A percentile compares a stretch with the other conserved stretches of the same genome.
phyloP scores from a whole-genome alignment of 257 asterid genomes.

The Solanum neorickii region DNA sequence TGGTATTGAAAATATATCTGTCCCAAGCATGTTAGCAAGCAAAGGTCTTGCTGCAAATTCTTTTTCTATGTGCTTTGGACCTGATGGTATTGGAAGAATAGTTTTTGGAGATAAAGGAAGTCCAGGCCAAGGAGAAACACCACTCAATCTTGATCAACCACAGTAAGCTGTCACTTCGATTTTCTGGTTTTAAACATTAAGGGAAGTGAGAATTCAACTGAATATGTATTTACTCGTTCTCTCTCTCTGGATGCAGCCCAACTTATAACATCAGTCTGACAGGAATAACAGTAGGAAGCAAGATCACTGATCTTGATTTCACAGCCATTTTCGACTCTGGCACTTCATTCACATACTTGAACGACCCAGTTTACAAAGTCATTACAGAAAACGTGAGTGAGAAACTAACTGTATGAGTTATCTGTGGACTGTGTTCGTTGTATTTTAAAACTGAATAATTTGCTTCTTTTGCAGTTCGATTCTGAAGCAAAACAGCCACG shows the following conservation, averaged over 20 bases:
- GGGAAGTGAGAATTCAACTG: neutral
- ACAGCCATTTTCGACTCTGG: conserved; percentile 85
- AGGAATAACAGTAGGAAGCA: conserved; percentile 47
- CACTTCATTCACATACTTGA: conserved; percentile 84
- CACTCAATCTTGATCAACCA: conserved; percentile 42
- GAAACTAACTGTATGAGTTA: neutral
- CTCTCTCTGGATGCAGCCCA: conserved; percentile 34
- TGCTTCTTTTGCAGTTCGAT: conserved; percentile 44
- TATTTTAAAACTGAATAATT: neutral
- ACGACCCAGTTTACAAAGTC: conserved; percentile 64
- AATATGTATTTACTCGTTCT: neutral
- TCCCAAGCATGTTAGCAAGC: conserved; percentile 73
- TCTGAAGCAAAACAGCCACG: conserved; percentile 49
- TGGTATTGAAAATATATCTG: conserved; percentile 61
- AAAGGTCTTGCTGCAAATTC: conserved; percentile 80
- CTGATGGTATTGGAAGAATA: conserved; percentile 76
- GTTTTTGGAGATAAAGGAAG: conserved; percentile 88
- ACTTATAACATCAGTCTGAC: conserved; percentile 72
- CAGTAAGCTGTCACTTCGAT: conserved; percentile 41
- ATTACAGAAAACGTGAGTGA: conserved; percentile 51
- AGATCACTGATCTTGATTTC: conserved; percentile 39
- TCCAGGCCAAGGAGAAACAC: conserved; percentile 51
- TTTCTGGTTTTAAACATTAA: neutral
- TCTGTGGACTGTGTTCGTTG: neutral
- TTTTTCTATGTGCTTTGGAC: conserved; percentile 95